phyloP scores from a whole-genome alignment of 805 yeast genomes.

The Kuraishia floccosa region DNA sequence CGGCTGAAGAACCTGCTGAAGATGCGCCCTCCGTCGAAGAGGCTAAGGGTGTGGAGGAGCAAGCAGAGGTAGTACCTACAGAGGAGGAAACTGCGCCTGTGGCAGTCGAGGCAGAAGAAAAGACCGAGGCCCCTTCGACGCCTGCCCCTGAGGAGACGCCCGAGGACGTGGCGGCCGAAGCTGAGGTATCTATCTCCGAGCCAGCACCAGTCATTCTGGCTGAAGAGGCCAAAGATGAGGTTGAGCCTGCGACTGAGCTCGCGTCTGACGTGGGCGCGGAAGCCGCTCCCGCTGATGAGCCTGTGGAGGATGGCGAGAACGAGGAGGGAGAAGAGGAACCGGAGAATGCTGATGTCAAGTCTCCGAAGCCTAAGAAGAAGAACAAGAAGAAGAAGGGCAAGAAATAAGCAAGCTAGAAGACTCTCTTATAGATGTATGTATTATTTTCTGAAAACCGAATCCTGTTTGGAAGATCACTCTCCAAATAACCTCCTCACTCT shows the following conservation, averaged over 20 bases:
- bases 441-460: too few species aligned
- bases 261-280: conserved; percentile 1
- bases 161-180: neutral
- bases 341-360: conserved; percentile 4
- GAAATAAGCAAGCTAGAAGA: neutral
- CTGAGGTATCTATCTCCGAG: too few species aligned
- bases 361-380: too few species aligned
- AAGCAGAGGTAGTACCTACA: conserved; percentile 5
- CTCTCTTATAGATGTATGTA: neutral
- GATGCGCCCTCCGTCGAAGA: conserved; percentile 10
- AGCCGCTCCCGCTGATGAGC: conserved; percentile 1
- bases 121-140: conserved; percentile 2
- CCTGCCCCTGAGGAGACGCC: conserved; percentile 9
- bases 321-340: conserved; percentile 3
- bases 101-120: too few species aligned
- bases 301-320: conserved; percentile 1
- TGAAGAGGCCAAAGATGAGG: conserved; percentile 1
- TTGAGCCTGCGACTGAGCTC: neutral
- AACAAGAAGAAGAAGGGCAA: neutral
- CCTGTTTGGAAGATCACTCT: conserved; percentile 39
- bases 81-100: conserved; percentile 3
- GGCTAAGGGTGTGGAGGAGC: conserved; percentile 7
- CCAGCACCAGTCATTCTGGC: conserved; percentile 2
- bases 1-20: conserved; percentile 6
- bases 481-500: conserved; percentile 94